Evolutionary conservation across 2,329 filamentous ascomycete genomes (phyloP).

Genomic region (Chaetoscypha palmicola): DNA sequence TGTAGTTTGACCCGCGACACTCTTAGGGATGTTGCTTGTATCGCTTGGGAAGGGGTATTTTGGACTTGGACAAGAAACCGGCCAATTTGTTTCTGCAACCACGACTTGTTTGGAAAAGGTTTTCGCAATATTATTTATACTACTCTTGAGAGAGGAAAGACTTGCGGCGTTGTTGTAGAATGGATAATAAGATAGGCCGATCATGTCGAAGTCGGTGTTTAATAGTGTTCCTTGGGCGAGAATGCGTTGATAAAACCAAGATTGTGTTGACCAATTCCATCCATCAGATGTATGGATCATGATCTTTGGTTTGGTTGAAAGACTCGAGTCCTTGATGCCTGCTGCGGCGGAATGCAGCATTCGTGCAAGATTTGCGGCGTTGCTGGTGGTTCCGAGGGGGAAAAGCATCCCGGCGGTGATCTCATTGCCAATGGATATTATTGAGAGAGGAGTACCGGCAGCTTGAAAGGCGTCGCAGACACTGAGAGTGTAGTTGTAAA

Average conservation of each 20-base stretch:
- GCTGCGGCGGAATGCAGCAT: slow-evolving; percentile 57
- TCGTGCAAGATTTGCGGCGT: slow-evolving; percentile 52
- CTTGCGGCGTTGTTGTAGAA: slow-evolving; percentile 59
- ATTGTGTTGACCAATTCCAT: slow-evolving; percentile 60
- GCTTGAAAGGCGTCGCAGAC: slow-evolving; percentile 54
- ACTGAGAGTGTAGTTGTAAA: slow-evolving; percentile 63
- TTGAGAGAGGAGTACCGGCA: slow-evolving; percentile 47
- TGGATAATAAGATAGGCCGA: slow-evolving; percentile 68
- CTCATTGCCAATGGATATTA: slow-evolving; percentile 69
- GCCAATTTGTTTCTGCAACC: slow-evolving; percentile 69
- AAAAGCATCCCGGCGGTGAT: slow-evolving; percentile 62
- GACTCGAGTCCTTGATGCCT: slow-evolving; percentile 56
- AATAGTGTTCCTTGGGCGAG: slow-evolving; percentile 44
- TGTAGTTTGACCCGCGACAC: slow-evolving; percentile 52
- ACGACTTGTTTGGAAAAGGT: slow-evolving; percentile 59
- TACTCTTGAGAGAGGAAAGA: slow-evolving; percentile 47
- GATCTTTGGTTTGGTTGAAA: slow-evolving; percentile 54
- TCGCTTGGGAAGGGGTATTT: slow-evolving; percentile 54
- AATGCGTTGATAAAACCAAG: slow-evolving; percentile 54
- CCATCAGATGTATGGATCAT: slow-evolving; percentile 71
- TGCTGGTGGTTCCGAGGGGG: slow-evolving; percentile 51
- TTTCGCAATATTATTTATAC: slow-evolving; percentile 50
- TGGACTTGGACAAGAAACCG: slow-evolving; percentile 53
- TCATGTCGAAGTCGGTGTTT: slow-evolving; percentile 57
- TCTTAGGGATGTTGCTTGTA: slow-evolving; percentile 52